phyloP scores from a whole-genome alignment of 352 stramenopile genomes.

The Phytophthora fragariaefolia region DNA sequence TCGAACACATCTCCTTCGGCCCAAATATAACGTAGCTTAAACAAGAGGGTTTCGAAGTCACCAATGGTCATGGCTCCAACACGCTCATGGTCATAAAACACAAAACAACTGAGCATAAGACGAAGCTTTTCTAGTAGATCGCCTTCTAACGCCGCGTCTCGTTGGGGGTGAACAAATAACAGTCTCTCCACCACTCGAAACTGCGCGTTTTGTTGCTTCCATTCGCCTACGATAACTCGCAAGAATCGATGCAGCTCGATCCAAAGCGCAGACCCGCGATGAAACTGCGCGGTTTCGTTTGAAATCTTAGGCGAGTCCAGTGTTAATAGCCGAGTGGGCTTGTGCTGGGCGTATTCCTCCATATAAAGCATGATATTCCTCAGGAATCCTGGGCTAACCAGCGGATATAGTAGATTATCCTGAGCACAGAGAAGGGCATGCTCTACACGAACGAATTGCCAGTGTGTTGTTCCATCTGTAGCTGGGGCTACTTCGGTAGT shows the following conservation, averaged over 20 bases:
- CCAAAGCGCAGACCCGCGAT: constrained; percentile 27
- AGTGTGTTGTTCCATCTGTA: constrained; percentile 45
- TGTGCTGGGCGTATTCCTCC: constrained; percentile 56
- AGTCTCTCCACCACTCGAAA: constrained; percentile 59
- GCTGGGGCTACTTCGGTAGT: constrained; percentile 17
- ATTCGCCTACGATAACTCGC: constrained; percentile 69
- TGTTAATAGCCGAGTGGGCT: constrained; percentile 19
- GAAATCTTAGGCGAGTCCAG: constrained; percentile 16
- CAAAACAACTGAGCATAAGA: constrained; percentile 71
- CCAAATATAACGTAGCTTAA: constrained; percentile 72
- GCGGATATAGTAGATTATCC: constrained; percentile 73
- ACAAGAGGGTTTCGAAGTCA: constrained; percentile 65
- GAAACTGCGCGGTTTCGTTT: neutral
- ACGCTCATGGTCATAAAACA: constrained; percentile 77
- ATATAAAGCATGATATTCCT: constrained; percentile 61
- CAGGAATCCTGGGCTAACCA: constrained; percentile 69
- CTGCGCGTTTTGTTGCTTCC: constrained; percentile 66
- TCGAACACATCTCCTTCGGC: constrained; percentile 38
- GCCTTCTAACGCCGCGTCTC: constrained; percentile 18
- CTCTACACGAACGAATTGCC: constrained; percentile 65
- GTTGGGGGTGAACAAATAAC: constrained; percentile 51
- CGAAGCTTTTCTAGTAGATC: constrained; percentile 60
- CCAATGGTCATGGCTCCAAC: constrained; percentile 47
- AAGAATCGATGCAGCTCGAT: constrained; percentile 77
- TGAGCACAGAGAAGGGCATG: constrained; percentile 68